Evolutionary conservation across 1,139 yeast genomes (phyloP).

Genomic region (Pneumocystis canis): DNA sequence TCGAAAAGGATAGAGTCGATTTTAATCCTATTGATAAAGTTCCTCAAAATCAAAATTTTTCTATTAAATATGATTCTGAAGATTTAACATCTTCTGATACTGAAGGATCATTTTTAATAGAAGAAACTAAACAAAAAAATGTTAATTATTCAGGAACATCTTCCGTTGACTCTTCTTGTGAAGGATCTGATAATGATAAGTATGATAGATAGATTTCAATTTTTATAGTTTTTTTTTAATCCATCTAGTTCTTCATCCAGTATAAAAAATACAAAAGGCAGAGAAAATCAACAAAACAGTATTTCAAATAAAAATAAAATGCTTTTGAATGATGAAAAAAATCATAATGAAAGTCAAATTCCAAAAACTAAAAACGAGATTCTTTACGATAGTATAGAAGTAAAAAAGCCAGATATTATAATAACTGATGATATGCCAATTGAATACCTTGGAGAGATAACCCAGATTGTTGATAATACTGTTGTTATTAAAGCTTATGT

Average conservation of each 20-base stretch:
- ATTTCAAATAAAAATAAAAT: background rate
- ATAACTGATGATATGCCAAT: slow-evolving; percentile 49
- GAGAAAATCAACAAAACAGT: background rate
- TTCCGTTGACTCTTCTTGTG: background rate
- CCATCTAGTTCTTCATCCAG: background rate
- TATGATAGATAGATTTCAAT: background rate
- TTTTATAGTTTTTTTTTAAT: background rate
- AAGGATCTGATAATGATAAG: background rate
- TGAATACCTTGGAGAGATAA: slow-evolving; percentile 58
- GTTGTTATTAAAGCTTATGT: slow-evolving; percentile 57
- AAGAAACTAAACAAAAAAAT: background rate
- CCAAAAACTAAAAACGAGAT: slow-evolving; percentile 68
- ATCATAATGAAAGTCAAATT: slow-evolving; percentile 35
- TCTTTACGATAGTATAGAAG: slow-evolving; percentile 43
- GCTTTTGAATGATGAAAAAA: slow-evolving; percentile 19
- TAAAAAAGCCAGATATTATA: slow-evolving; percentile 50
- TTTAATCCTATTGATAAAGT: background rate
- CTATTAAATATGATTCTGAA: background rate
- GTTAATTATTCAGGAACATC: background rate
- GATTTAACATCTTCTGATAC: background rate
- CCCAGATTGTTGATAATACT: slow-evolving; percentile 51
- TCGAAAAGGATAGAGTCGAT: background rate
- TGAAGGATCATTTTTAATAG: background rate
- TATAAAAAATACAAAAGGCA: background rate
- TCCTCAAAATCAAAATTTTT: background rate